Evolutionary conservation across 768 basidiomycete species (phyloP).

Genomic region (Russula abietina): DNA sequence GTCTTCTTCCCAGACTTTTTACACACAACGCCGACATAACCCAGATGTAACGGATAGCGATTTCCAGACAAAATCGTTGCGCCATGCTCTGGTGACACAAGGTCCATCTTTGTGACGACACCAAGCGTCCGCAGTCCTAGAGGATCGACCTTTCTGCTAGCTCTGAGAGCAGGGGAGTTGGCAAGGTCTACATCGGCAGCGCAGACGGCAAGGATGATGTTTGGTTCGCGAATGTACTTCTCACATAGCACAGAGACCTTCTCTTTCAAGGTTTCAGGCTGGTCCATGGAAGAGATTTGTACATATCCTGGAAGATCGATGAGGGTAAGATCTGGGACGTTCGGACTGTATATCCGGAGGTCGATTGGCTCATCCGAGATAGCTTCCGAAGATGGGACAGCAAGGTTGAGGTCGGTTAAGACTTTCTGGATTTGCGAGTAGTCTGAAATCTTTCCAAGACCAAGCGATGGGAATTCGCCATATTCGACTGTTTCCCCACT

Average conservation of each 20-base stretch:
- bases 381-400: slow-evolving; percentile 83
- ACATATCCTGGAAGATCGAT: slow-evolving; percentile 98
- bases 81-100: slow-evolving; percentile 82
- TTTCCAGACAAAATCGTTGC: slow-evolving; percentile 78
- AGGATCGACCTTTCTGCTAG: slow-evolving; percentile 91
- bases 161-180: slow-evolving; percentile 91
- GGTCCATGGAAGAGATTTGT: slow-evolving; percentile 90
- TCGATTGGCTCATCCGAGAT: slow-evolving; percentile 95
- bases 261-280: slow-evolving; percentile 89
- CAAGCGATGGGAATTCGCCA: slow-evolving; percentile 89
- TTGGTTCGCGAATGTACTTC: slow-evolving; percentile 98
- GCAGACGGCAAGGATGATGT: slow-evolving; percentile 97
- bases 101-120: slow-evolving; percentile 98
- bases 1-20: slow-evolving; percentile 61
- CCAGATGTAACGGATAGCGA: slow-evolving; percentile 93
- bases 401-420: slow-evolving; percentile 89
- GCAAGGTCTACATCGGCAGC: slow-evolving; percentile 98
- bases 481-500: slow-evolving; percentile 65
- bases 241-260: slow-evolving; percentile 89
- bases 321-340: slow-evolving; percentile 94
- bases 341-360: slow-evolving; percentile 91
- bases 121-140: slow-evolving; percentile 94
- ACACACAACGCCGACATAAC: slow-evolving; percentile 94
- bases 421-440: slow-evolving; percentile 90
- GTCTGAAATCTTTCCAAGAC: slow-evolving; percentile 82